These are phyloP conservation scores for Alternaria alternata DNA, from an alignment of 2,329 filamentous ascomycete species.

Conservation along the genomic window DNA sequence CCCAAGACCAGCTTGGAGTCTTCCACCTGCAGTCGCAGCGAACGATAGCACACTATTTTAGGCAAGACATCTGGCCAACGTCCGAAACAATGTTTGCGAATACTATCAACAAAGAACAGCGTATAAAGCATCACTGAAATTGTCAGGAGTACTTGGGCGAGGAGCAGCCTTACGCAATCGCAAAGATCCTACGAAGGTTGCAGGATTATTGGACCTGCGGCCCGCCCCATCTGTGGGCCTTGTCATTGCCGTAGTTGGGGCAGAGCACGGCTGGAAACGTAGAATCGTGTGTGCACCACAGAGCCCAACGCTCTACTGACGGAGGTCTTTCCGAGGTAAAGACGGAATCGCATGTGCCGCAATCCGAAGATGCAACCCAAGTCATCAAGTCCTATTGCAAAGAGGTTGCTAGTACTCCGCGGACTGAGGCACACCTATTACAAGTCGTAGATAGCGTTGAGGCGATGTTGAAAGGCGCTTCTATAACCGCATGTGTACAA, in stretches of 20 bases:
- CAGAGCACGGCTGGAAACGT: not conserved
- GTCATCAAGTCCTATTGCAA: not conserved
- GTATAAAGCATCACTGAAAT: not conserved
- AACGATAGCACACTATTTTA: not conserved
- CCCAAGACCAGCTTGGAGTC: not conserved
- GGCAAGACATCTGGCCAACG: no score
- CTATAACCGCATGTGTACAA: not conserved
- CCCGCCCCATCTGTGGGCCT: not conserved
- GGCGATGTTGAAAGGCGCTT: not conserved
- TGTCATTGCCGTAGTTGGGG: not conserved
- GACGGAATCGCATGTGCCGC: not conserved
- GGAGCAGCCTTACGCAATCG: not conserved
- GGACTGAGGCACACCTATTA: not conserved
- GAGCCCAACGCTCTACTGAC: not conserved
- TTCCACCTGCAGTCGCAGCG: not conserved
- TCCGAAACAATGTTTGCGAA: not conserved
- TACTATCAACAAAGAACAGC: not conserved
- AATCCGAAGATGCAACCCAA: not conserved
- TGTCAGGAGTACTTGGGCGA: not conserved
- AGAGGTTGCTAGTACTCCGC: not conserved
- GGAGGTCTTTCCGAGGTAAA: not conserved
- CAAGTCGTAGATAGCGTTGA: not conserved
- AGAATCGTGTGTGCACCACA: not conserved
- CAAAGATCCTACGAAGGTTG: not conserved
- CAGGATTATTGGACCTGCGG: not conserved